These are phyloP conservation scores for Elsinoe ampelina DNA, from an alignment of 2,329 filamentous ascomycete genomes.

Conservation along the genomic window DNA sequence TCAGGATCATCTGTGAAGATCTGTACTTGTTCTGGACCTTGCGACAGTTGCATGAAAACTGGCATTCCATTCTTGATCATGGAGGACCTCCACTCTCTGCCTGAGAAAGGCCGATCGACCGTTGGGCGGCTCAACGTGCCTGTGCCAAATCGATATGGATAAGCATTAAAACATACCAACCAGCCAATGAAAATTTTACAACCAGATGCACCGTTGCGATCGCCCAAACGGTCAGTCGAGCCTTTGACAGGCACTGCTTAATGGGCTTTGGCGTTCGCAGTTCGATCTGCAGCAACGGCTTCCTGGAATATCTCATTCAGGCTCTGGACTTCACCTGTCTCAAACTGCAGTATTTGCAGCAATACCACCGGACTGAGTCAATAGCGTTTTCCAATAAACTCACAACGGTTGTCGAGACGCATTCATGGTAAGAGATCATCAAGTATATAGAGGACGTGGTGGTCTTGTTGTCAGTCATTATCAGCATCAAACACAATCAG, in stretches of 20 bases:
- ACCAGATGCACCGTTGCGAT: background rate
- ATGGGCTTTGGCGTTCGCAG: background rate
- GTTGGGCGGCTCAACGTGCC: background rate
- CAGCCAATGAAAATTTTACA: background rate
- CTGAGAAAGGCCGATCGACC: background rate
- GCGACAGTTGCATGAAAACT: background rate
- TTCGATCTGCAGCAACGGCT: background rate
- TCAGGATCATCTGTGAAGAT: background rate
- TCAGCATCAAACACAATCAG: background rate
- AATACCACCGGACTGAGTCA: constrained; percentile 3
- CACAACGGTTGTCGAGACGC: constrained; percentile 1
- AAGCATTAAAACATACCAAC: background rate
- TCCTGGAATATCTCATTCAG: background rate
- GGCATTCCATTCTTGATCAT: background rate
- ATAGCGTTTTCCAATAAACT: background rate
- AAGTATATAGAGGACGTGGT: background rate
- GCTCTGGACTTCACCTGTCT: constrained; percentile 5
- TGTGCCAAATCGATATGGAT: constrained; percentile 7
- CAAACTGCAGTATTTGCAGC: background rate
- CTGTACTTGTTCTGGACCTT: background rate
- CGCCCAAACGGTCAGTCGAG: background rate
- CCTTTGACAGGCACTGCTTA: background rate
- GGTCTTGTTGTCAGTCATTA: background rate
- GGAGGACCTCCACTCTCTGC: background rate
- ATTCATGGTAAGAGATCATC: background rate